phyloP scores from a whole-genome alignment of 768 basidiomycete genomes.

The Leccinum longicurvipes region DNA sequence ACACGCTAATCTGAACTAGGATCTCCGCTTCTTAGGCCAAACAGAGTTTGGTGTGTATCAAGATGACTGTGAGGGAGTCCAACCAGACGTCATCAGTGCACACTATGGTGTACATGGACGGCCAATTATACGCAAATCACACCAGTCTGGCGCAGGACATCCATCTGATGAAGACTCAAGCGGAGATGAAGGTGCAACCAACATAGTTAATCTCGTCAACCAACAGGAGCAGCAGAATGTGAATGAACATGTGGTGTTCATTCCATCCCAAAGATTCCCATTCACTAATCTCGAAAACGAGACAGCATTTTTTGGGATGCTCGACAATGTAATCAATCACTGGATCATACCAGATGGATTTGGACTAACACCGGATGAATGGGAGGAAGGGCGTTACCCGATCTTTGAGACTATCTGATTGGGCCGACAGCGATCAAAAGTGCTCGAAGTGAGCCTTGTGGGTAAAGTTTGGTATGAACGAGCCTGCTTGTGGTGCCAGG shows the following conservation, averaged over 20 bases:
- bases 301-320: background rate
- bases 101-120: background rate
- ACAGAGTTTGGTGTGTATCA: slow-evolving; percentile 2
- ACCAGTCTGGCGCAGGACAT: slow-evolving; percentile 3
- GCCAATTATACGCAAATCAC: background rate
- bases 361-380: slow-evolving; percentile 13
- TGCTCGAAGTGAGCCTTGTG: slow-evolving; percentile 3
- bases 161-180: background rate
- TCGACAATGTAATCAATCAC: background rate
- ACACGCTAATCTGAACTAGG: background rate
- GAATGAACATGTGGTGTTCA: background rate
- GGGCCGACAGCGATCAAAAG: background rate
- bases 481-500: slow-evolving; percentile 16
- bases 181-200: background rate
- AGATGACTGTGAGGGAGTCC: background rate
- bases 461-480: slow-evolving; percentile 6
- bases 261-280: slow-evolving; percentile 5
- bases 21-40: slow-evolving; percentile 14
- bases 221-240: background rate
- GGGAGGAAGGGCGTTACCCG: slow-evolving; percentile 13
- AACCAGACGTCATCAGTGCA: background rate
- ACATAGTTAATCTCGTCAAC: background rate
- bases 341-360: slow-evolving; percentile 8
- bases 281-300: slow-evolving; percentile 5
- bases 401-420: slow-evolving; percentile 6